Evolutionary conservation across 2,329 filamentous ascomycete species (phyloP).

Genomic region (Pseudogymnoascus sp.): DNA sequence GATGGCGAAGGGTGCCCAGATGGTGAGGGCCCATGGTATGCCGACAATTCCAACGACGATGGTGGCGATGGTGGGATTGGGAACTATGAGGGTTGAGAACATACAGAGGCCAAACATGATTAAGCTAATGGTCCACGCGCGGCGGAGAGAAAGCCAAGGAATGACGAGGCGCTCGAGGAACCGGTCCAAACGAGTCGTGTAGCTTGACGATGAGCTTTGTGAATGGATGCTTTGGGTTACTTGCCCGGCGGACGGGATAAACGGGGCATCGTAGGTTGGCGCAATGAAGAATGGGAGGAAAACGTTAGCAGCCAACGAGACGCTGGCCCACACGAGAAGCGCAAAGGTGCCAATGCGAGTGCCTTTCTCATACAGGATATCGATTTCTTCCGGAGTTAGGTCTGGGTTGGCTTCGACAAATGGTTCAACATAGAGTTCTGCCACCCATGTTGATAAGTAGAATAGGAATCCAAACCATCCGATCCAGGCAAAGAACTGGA

Average conservation of each 20-base stretch:
- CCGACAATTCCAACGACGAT: slow-evolving; percentile 74
- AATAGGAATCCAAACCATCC: slow-evolving; percentile 95
- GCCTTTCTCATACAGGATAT: slow-evolving; percentile 72
- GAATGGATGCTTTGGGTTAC: slow-evolving; percentile 25
- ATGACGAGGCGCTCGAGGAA: slow-evolving; percentile 61
- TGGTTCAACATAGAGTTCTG: slow-evolving; percentile 84
- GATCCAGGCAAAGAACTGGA: slow-evolving; percentile 84
- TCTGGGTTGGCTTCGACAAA: slow-evolving; percentile 69
- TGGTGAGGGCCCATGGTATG: slow-evolving; percentile 83
- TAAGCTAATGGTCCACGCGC: slow-evolving; percentile 79
- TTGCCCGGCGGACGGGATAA: slow-evolving; percentile 27
- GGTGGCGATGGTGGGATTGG: slow-evolving; percentile 63
- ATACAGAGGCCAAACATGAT: slow-evolving; percentile 77
- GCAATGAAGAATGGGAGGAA: slow-evolving; percentile 79
- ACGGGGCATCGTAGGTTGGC: slow-evolving; percentile 58
- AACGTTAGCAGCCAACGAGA: slow-evolving; percentile 74
- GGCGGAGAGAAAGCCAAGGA: slow-evolving; percentile 75
- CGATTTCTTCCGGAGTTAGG: slow-evolving; percentile 68
- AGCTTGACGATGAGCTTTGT: slow-evolving; percentile 18
- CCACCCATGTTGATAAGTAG: slow-evolving; percentile 90
- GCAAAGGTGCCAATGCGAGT: slow-evolving; percentile 86
- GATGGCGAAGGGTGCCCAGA: slow-evolving; percentile 93
- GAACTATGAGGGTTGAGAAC: slow-evolving; percentile 75
- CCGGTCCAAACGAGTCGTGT: slow-evolving; percentile 26
- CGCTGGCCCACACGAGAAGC: slow-evolving; percentile 78